These are phyloP conservation scores for Gamarada debralockiae DNA, from an alignment of 495 filamentous ascomycete species.

Conservation along the genomic window DNA sequence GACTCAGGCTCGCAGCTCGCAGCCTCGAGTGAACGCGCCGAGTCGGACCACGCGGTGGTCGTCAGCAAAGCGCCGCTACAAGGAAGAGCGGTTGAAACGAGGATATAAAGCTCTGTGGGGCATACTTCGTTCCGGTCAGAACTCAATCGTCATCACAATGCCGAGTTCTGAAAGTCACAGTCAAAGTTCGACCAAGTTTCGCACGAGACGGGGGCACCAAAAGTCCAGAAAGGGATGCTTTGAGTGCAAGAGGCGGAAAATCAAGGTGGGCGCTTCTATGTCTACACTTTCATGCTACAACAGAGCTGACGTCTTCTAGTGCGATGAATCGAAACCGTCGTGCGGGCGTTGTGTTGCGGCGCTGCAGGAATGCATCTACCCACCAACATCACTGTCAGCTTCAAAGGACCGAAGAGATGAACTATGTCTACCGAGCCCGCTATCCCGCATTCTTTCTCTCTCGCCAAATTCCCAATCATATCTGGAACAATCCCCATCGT, in stretches of 20 bases:
- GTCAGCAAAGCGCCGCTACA: too few relatives aligned
- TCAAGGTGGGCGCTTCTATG: slow-evolving; percentile 3
- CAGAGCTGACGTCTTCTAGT: slow-evolving; percentile 7
- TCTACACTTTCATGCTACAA: neutral
- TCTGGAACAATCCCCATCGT: neutral
- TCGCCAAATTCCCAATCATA: slow-evolving; percentile 4
- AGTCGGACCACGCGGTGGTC: too few relatives aligned
- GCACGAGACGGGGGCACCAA: slow-evolving; percentile 1
- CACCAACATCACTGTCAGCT: neutral
- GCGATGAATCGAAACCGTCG: slow-evolving; percentile 9
- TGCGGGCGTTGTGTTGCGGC: slow-evolving; percentile 1
- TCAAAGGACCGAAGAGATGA: neutral
- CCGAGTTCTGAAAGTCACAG: too few relatives aligned
- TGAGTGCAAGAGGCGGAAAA: slow-evolving; percentile 8
- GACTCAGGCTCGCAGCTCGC: too few relatives aligned
- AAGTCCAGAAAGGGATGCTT: slow-evolving; percentile 12
- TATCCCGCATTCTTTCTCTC: neutral
- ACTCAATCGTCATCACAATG: too few relatives aligned
- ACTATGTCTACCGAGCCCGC: slow-evolving; percentile 2
- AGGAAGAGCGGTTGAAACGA: too few relatives aligned
- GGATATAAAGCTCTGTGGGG: too few relatives aligned
- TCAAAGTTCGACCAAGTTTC: too few relatives aligned
- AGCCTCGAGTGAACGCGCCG: too few relatives aligned
- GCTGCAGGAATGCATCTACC: slow-evolving; percentile 11
- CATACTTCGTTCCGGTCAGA: too few relatives aligned